Evolutionary conservation across 2,329 filamentous ascomycete species (phyloP).

Genomic region (Alternaria sp.): DNA sequence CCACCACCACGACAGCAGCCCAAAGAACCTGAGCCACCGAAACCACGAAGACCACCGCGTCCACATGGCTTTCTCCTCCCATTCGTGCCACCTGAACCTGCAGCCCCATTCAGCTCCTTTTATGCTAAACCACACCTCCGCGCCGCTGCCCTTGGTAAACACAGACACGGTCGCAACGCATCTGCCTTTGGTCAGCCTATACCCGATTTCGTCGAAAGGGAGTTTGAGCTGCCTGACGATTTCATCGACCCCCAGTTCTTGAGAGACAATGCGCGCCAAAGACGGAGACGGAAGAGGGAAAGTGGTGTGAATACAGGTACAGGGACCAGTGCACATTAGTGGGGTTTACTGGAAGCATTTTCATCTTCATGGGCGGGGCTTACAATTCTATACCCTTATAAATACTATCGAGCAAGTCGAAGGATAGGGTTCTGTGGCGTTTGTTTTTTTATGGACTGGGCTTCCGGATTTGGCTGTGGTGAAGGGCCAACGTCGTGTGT

Average conservation of each 20-base stretch:
- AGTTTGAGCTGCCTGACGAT: slow-evolving; percentile 79
- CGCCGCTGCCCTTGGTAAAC: slow-evolving; percentile 77
- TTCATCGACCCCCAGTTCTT: slow-evolving; percentile 60
- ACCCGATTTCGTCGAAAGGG: slow-evolving; percentile 73
- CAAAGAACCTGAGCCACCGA: slow-evolving; percentile 46
- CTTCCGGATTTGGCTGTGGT: not conserved
- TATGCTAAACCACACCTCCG: slow-evolving; percentile 82
- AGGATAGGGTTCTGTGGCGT: not conserved
- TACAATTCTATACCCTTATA: slow-evolving; percentile 7
- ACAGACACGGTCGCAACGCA: slow-evolving; percentile 73
- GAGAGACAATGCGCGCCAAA: slow-evolving; percentile 68
- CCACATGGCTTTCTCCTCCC: slow-evolving; percentile 45
- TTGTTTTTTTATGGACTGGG: not conserved
- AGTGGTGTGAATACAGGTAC: slow-evolving; percentile 37
- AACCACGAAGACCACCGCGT: slow-evolving; percentile 43
- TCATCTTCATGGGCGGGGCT: not conserved
- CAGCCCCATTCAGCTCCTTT: slow-evolving; percentile 82
- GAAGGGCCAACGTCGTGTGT: not conserved
- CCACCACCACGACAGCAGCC: slow-evolving; percentile 55
- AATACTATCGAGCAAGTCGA: slow-evolving; percentile 1
- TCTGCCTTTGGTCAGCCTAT: slow-evolving; percentile 84
- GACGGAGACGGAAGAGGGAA: slow-evolving; percentile 67
- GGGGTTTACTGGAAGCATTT: not conserved
- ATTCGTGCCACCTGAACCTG: slow-evolving; percentile 42
- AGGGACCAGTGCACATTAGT: not conserved